Conservation (phyloP, 345 rosid genomes). For the Moricandia moricandioides region DNA sequence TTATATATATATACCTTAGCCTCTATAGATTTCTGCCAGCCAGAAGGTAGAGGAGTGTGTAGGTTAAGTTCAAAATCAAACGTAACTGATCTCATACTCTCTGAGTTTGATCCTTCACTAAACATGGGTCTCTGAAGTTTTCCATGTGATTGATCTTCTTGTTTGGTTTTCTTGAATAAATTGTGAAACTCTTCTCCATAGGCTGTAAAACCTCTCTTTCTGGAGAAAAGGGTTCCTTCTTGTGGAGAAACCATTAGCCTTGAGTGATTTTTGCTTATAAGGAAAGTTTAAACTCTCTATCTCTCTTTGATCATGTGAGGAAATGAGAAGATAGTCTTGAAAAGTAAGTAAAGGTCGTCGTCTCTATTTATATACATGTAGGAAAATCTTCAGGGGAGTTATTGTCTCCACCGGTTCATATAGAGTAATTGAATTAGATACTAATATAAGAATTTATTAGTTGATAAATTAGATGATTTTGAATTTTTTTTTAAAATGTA, state of each 20-base stretch:
- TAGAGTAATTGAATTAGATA: slow-evolving; percentile 34
- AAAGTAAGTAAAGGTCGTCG: background rate
- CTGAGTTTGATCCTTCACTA: slow-evolving; percentile 26
- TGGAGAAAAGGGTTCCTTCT: slow-evolving; percentile 30
- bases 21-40: slow-evolving; percentile 20
- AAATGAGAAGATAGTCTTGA: slow-evolving; percentile 22
- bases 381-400: slow-evolving; percentile 35
- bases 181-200: slow-evolving; percentile 32
- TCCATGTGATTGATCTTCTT: slow-evolving; percentile 31
- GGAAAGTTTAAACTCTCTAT: background rate
- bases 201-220: slow-evolving; percentile 30
- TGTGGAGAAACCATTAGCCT: slow-evolving; percentile 36
- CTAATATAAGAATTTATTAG: background rate
- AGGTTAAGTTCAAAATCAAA: slow-evolving; percentile 36
- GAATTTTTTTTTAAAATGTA: background rate
- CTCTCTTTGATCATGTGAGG: slow-evolving; percentile 23
- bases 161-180: slow-evolving; percentile 29
- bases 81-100: slow-evolving; percentile 23
- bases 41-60: slow-evolving; percentile 28
- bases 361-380: slow-evolving; percentile 29
- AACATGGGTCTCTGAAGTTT: slow-evolving; percentile 18
- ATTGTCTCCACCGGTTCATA: slow-evolving; percentile 40
- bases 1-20: slow-evolving; percentile 30
- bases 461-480: slow-evolving; percentile 19
- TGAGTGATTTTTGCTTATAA: background rate